Conservation (phyloP, 371 early-diverging fungal genomes). For the Amoeboaphelidium protococcarum region DNA sequence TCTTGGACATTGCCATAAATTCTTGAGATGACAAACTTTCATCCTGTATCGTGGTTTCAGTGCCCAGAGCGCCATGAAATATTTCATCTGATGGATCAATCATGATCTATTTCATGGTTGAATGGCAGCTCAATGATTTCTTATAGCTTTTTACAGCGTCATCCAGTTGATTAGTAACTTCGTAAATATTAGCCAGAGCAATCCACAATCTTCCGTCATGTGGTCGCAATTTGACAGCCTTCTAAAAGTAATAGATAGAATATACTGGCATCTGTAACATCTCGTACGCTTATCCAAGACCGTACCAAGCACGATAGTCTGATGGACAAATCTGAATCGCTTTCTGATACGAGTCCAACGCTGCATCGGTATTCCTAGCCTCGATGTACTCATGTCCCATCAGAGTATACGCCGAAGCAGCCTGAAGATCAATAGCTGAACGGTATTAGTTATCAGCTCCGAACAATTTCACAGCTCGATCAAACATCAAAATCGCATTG, state of each 20-base stretch:
- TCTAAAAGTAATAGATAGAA: slow-evolving; percentile 54
- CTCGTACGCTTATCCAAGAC: slow-evolving; percentile 72
- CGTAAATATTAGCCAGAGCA: not conserved
- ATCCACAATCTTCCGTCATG: slow-evolving; percentile 7
- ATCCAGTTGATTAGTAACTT: not conserved
- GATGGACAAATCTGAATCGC: slow-evolving; percentile 44
- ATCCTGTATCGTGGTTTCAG: not conserved
- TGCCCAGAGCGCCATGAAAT: not conserved
- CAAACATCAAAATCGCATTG: slow-evolving; percentile 64
- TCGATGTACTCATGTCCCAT: slow-evolving; percentile 90
- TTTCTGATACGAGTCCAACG: slow-evolving; percentile 62
- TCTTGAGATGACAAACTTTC: not conserved
- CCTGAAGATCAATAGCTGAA: slow-evolving; percentile 40
- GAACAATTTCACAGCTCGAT: slow-evolving; percentile 47
- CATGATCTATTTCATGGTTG: not conserved
- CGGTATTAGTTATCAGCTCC: too few relatives aligned
- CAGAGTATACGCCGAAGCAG: slow-evolving; percentile 62
- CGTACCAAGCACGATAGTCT: slow-evolving; percentile 83
- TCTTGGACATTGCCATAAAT: not conserved
- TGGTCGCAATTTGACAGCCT: slow-evolving; percentile 34
- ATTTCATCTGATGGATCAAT: not conserved
- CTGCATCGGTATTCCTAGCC: slow-evolving; percentile 54
- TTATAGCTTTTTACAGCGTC: not conserved
- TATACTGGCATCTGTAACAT: slow-evolving; percentile 47
- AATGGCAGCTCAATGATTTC: not conserved